Conservation (phyloP, 176 grass and related monocot species). For the Oryza australiensis region DNA sequence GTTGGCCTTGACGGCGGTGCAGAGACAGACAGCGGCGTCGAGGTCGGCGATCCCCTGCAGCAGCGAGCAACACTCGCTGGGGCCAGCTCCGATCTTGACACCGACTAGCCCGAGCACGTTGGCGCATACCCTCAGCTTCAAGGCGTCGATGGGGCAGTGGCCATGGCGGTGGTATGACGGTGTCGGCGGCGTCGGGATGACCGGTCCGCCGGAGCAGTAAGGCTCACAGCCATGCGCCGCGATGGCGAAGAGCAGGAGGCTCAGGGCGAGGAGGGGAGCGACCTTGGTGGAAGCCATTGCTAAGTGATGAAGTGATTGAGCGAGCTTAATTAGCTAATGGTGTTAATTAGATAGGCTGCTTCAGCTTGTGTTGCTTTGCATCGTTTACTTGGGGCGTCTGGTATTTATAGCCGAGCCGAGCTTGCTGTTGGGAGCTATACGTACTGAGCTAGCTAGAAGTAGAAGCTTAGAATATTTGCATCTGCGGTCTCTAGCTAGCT, state of each 20-base stretch:
- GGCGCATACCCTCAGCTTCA: slow-evolving; percentile 38
- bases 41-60: slow-evolving; percentile 23
- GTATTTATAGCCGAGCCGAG: too few relatives aligned
- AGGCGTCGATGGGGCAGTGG: slow-evolving; percentile 15
- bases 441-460: too few relatives aligned
- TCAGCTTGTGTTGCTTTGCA: too few relatives aligned
- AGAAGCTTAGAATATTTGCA: too few relatives aligned
- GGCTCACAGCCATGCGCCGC: slow-evolving; percentile 3
- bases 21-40: slow-evolving; percentile 47
- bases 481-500: too few relatives aligned
- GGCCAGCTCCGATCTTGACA: not conserved
- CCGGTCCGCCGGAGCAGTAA: not conserved
- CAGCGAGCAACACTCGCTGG: slow-evolving; percentile 35
- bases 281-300: not conserved
- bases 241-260: slow-evolving; percentile 29
- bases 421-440: too few relatives aligned
- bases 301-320: not conserved
- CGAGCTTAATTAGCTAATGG: too few relatives aligned
- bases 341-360: too few relatives aligned
- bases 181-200: not conserved
- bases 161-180: not conserved
- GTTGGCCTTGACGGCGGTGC: slow-evolving; percentile 46
- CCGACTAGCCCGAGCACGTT: not conserved
- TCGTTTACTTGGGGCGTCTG: too few relatives aligned
- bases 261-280: not conserved